Base-by-base conservation (phyloP, 345 rosid species). In the Murraya koenigii region DNA sequence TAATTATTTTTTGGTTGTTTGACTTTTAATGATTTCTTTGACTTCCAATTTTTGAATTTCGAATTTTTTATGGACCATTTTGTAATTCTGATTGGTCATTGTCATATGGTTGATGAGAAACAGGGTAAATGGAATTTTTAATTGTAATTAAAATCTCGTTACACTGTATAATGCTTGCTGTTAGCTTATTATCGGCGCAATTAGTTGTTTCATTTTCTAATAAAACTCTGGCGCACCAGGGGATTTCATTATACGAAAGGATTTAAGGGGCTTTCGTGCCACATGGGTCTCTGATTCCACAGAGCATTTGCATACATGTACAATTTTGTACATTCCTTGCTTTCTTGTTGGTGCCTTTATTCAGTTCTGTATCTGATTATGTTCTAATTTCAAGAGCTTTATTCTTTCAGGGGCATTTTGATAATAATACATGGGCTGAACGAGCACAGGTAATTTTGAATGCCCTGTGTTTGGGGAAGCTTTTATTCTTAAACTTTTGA, bases 381-480 rank as follows among this genome's bases (percentile, higher is more conserved):
- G 32, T 58, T 67, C 56, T 9, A 61, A 78, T 61, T 33, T 56
- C 8, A 61, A 7, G 54, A 11, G 55, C 60, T 39, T 9, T 79
- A 23, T 84, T 7, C 47, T 72, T 86, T 15, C 90, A 96, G 99
- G 89, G 98, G 93, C 32, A 94, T 96, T 78, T 81, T 96, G 87
- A 81, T 94, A 71, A 91, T 96, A 26, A 88, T 96, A 32, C 99
- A 96, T 28, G 99, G 99, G 75, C 85, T 96, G 56, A 96, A 96
- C 72, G 99, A 96, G 84, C 99, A 96, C 85, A 87, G 98, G 99
- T 96, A 90, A 83, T 14, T 70, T 62, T 69, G 8, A 19, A 28
- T 30, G 26, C 3, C 9, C 64, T 49, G 23, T 35, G 22, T 66
- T 52, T 2, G 8, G 56, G 49, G 49, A 75, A 28, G 15, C 25